Evolutionary conservation across 2,329 filamentous ascomycete species (phyloP).

Genomic region (Fusarium subtropicale): DNA sequence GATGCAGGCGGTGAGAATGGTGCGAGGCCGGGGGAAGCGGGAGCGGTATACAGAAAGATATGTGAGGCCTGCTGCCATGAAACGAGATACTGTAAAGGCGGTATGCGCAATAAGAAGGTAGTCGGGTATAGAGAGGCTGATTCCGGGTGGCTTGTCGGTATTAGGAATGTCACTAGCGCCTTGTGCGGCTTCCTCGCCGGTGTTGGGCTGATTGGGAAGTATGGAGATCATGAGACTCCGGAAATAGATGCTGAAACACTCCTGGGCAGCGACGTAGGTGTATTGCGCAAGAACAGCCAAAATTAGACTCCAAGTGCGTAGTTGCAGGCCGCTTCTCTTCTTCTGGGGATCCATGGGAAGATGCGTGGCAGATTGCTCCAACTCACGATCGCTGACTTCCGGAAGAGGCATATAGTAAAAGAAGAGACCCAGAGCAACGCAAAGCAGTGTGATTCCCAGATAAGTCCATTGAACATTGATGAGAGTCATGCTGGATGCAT

Average conservation of each 20-base stretch:
- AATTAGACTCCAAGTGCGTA: conserved; percentile 69
- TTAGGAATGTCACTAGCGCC: conserved; percentile 48
- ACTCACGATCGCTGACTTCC: conserved; percentile 67
- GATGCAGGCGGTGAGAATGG: conserved; percentile 74
- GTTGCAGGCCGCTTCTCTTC: conserved; percentile 63
- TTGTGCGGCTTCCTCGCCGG: conserved; percentile 37
- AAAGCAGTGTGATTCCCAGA: conserved; percentile 81
- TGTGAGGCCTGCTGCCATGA: conserved; percentile 73
- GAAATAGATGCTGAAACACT: conserved; percentile 72
- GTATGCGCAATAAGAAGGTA: conserved; percentile 79
- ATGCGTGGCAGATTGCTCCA: conserved; percentile 60
- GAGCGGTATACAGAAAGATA: conserved; percentile 62
- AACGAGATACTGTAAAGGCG: conserved; percentile 79
- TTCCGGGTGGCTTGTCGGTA: conserved; percentile 55
- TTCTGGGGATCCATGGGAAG: conserved; percentile 64
- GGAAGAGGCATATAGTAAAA: conserved; percentile 76
- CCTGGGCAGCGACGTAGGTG: conserved; percentile 81
- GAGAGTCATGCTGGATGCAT: conserved; percentile 60
- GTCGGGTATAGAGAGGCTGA: conserved; percentile 68
- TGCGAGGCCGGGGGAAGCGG: conserved; percentile 72
- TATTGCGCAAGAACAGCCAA: conserved; percentile 82
- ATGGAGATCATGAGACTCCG: conserved; percentile 60
- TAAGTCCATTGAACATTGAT: conserved; percentile 88
- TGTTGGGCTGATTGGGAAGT: conserved; percentile 47
- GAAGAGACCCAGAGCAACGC: conserved; percentile 75